Percentiles rank a stretch among this genome's conserved stretches.
Conservation (phyloP, 768 basidiomycete genomes). For the Astraeus odoratus region DNA sequence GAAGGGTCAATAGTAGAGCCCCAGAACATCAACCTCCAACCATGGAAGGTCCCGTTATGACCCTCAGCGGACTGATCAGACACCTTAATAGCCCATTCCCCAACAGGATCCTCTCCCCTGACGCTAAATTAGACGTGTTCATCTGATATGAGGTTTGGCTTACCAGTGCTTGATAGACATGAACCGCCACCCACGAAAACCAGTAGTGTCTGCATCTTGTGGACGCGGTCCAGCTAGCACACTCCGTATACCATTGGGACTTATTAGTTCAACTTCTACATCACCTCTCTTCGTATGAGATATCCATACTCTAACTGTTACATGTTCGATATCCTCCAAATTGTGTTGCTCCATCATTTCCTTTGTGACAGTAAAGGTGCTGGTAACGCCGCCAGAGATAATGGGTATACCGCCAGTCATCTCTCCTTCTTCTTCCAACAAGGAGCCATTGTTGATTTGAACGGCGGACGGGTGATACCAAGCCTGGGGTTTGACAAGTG, state of each 20-base stretch:
- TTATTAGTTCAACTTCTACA: slow-evolving; percentile 83
- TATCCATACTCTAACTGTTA: slow-evolving; percentile 92
- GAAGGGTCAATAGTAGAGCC: slow-evolving; percentile 75
- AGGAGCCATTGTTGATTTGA: slow-evolving; percentile 55
- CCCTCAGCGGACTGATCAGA: slow-evolving; percentile 64
- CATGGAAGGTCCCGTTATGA: slow-evolving; percentile 65
- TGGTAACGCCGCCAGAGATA: slow-evolving; percentile 52
- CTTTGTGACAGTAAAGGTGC: slow-evolving; percentile 58
- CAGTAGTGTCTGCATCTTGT: slow-evolving; percentile 55
- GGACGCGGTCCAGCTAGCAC: slow-evolving; percentile 69
- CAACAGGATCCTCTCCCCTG: slow-evolving; percentile 91
- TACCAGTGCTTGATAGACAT: slow-evolving; percentile 98
- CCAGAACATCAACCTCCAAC: slow-evolving; percentile 93
- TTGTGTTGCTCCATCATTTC: slow-evolving; percentile 67
- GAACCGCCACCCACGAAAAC: slow-evolving; percentile 95
- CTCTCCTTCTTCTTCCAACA: slow-evolving; percentile 35
- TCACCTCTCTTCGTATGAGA: slow-evolving; percentile 82
- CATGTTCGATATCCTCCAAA: slow-evolving; percentile 84
- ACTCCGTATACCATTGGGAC: slow-evolving; percentile 82
- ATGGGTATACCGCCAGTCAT: slow-evolving; percentile 67
- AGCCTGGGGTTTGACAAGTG: slow-evolving; percentile 87
- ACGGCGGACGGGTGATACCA: slow-evolving; percentile 78
- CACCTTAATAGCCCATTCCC: slow-evolving; percentile 85
- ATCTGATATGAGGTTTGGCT: slow-evolving; percentile 7
- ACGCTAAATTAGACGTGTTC: slow-evolving; percentile 9